Evolutionary conservation across 352 stramenopile genomes (phyloP), one percentile per base, ranked within the genome.

Genomic region (Phytophthora megakarya): DNA sequence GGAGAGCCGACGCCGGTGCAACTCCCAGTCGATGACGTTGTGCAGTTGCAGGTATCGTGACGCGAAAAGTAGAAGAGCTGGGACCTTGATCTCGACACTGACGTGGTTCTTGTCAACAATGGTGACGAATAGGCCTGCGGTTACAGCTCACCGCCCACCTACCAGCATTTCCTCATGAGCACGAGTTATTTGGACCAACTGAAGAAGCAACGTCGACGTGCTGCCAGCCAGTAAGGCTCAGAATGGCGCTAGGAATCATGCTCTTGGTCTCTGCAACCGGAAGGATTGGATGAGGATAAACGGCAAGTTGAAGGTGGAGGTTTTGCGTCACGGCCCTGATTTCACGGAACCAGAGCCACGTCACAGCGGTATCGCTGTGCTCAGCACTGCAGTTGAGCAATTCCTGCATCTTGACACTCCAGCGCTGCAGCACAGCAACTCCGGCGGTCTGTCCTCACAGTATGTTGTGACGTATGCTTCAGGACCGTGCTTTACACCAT

Each of bases 111-210:
- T 60, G 23, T 52, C 30, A 35, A 35, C 26, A 35, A 35, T 35
- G 30, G 18, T 35, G 23, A 44, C 54, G 33, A 12, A 51, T 72
- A 73, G 65, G 25, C 48, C 60, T 65, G 40, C 40, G 65, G 26
- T 43, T 33, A 65, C 35, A 54, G 30, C 28, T 28, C 43, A 44
- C 62, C 62, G 23, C 47, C 48, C 35, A 59, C 56, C 25, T 88
- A 86, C 55, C 63, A 76, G 40, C 58, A 76, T 43, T 87, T 80
- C 63, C 78, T 88, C 53, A 58, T 78, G 46, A 75, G 68, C 52
- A 88, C 79, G 33, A 85, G 81, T 51, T 90, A 90, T 49, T 40
- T 70, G 44, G 67, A 76, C 22, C 75, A 70, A 8, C 43, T 85
- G 32, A 66, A 64, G 43, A 70, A 69, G 45, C 63, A 70, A 21